Evolutionary conservation across 331 rosid species (phyloP), one percentile per base, ranked within the genome.

Genomic region (Pyrus hybrid): DNA sequence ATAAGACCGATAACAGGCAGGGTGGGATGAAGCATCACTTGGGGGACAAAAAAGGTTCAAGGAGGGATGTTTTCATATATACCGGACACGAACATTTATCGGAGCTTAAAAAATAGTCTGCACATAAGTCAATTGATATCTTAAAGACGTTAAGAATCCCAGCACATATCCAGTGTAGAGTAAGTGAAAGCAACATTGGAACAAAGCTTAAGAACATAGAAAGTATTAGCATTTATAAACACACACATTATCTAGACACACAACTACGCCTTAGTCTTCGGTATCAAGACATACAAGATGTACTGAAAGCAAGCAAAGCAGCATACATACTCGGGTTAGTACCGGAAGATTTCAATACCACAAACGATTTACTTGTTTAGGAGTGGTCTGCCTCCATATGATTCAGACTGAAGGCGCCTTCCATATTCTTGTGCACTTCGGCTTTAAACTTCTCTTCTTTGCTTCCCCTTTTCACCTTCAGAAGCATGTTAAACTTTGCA

Each of bases 381-480:
- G 93, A 83, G 57, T 85, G 84, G 77, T 90, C 86, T 47, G 58
- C 87, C 79, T 83, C 85, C 85, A 92, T 79, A 81, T 86, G 93
- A 81, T 94, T 92, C 37, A 92, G 88, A 77, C 71, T 90, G 84
- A 87, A 91, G 67, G 25, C 47, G 29, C 97, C 99, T 80, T 90
- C 88, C 49, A 62, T 73, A 69, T 85, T 90, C 90, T 87, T 87
- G 71, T 92, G 99, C 58, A 94, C 93, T 80, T 87, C 90, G 51
- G 75, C 99, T 75, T 87, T 92, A 68, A 78, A 84, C 73, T 89
- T 94, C 84, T 92, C 99, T 79, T 92, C 96, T 78, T 87, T 94
- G 71, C 65, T 84, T 73, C 97, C 97, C 45, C 96, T 79, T 89
- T 90, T 94, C 25, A 94, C 80, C 79, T 90, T 94, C 58, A 94